Conservation (phyloP, 352 stramenopile species). For the Pythium angustatum region DNA sequence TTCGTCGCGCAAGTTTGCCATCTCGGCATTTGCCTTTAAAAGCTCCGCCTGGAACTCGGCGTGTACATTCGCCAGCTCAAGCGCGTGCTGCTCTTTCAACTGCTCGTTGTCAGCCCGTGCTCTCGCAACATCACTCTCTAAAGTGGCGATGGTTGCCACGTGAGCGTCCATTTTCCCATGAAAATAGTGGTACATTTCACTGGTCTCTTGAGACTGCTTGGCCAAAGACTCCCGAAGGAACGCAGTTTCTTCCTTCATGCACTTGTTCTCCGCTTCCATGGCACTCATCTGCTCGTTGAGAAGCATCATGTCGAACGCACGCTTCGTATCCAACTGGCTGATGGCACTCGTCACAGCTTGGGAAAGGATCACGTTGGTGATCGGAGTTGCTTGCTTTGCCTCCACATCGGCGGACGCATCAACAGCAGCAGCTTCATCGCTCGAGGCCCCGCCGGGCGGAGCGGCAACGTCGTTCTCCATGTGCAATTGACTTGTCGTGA, state of each 20-base stretch:
- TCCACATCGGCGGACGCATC: neutral
- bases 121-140: constrained; percentile 53
- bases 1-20: constrained; percentile 36
- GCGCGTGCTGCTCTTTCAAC: constrained; percentile 22
- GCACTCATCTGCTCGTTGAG: constrained; percentile 51
- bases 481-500: neutral
- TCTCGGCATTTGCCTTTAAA: constrained; percentile 22
- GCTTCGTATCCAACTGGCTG: constrained; percentile 49
- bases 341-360: constrained; percentile 47
- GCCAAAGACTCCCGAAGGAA: constrained; percentile 49
- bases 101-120: constrained; percentile 23
- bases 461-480: constrained; percentile 8
- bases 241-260: constrained; percentile 43
- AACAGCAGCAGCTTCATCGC: neutral
- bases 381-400: constrained; percentile 8
- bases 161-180: constrained; percentile 83
- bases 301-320: constrained; percentile 69
- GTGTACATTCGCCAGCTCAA: constrained; percentile 21
- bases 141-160: constrained; percentile 53
- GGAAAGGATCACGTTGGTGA: constrained; percentile 49
- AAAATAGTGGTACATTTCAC: constrained; percentile 88
- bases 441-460: neutral
- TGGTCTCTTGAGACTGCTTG: constrained; percentile 55
- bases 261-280: constrained; percentile 38
- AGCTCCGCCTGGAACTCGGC: constrained; percentile 23